These are phyloP conservation scores for Yamagishiella unicocca DNA, from an alignment of 139 green algal genomes.

Conservation along the genomic window DNA sequence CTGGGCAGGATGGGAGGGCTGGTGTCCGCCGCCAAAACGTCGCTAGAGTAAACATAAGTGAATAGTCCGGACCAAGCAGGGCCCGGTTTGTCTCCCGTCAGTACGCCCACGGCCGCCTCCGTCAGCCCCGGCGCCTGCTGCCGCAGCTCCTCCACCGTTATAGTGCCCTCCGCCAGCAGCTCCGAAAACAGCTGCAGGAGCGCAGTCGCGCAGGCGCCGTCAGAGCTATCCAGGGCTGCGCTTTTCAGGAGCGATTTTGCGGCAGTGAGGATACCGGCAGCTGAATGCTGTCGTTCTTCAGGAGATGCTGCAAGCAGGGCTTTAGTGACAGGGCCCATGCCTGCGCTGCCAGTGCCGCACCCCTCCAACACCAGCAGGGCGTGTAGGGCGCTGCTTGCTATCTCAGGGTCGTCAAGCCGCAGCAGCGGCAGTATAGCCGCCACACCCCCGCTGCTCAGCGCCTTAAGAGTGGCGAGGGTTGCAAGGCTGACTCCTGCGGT, in stretches of 20 bases:
- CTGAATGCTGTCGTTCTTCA: neutral
- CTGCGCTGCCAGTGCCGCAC: too few species aligned
- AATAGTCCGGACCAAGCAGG: neutral
- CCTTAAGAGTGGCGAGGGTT: neutral
- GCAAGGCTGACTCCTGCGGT: neutral
- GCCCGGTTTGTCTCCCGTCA: neutral
- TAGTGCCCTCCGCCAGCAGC: neutral
- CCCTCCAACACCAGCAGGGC: neutral
- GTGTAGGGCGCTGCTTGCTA: neutral
- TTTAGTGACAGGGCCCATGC: neutral
- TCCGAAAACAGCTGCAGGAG: neutral
- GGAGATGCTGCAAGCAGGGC: neutral
- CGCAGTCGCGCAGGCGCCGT: neutral
- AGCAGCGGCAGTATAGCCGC: neutral
- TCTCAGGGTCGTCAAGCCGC: neutral
- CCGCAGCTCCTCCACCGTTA: neutral
- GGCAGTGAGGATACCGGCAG: too few species aligned
- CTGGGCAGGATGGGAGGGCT: neutral
- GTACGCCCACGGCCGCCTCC: neutral
- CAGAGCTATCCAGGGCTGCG: too few species aligned
- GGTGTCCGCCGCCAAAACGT: neutral
- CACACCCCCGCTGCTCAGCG: neutral
- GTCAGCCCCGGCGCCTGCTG: neutral
- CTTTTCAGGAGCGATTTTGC: neutral
- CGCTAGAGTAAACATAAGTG: neutral